Conservation (phyloP, 306 rosid species). For the Pyrus betulifolia region DNA sequence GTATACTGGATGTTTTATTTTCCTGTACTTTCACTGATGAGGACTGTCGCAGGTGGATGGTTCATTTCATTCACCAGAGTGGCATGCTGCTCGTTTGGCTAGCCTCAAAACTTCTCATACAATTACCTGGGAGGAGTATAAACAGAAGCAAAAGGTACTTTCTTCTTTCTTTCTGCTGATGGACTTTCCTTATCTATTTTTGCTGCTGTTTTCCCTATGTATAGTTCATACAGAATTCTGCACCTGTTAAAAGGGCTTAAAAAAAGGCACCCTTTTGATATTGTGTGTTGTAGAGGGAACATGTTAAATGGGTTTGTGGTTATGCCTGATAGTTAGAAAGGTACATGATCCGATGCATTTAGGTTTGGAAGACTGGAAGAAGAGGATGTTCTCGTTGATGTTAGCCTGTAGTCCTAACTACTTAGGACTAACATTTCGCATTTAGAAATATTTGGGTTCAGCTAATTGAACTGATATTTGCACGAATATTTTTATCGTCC, state of each 20-base stretch:
- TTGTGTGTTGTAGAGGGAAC: background rate
- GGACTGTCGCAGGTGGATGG: constrained; percentile 99
- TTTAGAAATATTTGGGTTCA: background rate
- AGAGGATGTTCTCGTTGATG: background rate
- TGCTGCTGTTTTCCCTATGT: background rate
- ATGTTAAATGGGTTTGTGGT: background rate
- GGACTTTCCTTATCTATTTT: background rate
- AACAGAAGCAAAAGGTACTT: constrained; percentile 84
- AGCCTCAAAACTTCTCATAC: constrained; percentile 98
- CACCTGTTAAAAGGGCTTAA: background rate
- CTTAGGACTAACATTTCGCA: background rate
- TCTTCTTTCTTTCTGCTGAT: background rate
- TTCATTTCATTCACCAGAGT: constrained; percentile 99
- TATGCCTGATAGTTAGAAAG: background rate
- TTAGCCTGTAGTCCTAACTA: background rate
- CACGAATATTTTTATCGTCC: background rate
- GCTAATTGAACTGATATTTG: background rate
- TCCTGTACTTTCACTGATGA: constrained; percentile 69
- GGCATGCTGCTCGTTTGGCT: constrained; percentile 99
- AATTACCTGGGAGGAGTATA: constrained; percentile 93
- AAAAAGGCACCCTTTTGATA: background rate
- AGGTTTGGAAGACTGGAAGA: background rate
- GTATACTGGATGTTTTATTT: constrained; percentile 9
- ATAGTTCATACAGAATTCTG: background rate
- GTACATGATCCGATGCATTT: background rate